Evolutionary conservation across 176 grass and related monocot species (phyloP), one percentile per base, ranked within the genome.

Genomic region (Aegilops tauschii): DNA sequence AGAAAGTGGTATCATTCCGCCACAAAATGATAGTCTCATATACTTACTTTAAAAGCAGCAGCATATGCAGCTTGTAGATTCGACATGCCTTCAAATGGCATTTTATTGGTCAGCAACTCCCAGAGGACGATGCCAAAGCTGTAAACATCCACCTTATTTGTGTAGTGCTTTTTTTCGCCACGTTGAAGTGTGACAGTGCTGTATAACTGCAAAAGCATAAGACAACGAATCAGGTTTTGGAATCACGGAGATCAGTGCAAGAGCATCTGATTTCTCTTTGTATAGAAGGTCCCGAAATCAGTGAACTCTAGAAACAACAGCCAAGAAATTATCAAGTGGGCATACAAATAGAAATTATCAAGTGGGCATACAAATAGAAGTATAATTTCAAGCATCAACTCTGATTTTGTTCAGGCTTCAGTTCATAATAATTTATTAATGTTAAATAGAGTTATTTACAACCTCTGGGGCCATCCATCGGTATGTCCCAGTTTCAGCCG

Each of bases 401-500:
- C 73, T 73, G 78, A 21, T 76, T 61, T 59, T 59, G 21, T 27
- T 88, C 52, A 83, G 17, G 54, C 16, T 31, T 75, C 37, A 84
- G 52, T 39, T 14, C 32, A 45, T 40, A 31, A 31, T 34, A 81
- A 70, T 76, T 70, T 50, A 65, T 16, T 70, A 73, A 47, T 35
- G 47, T 78, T 80, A 59, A 59, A 68, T 63, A 82, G 44, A n/a
- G n/a, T n/a, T n/a, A 84, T 50, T 88, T 73, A 96, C 37, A 31
- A 91, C 97, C 94, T 99, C 97, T 83, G 97, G 97, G 81, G 97
- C 97, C 97, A 99, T 99, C 97, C 97, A 99, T 78, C 97, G 81
- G 80, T 99, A 99, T 16, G 97, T 99, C 78, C 97, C 97, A 5
- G 97, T 96, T 91, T 99, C 97, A 81, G 97, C 97, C 21, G 97